Base-by-base conservation (phyloP, 495 filamentous ascomycete species). In the Hapsidospora chrysogenum region DNA sequence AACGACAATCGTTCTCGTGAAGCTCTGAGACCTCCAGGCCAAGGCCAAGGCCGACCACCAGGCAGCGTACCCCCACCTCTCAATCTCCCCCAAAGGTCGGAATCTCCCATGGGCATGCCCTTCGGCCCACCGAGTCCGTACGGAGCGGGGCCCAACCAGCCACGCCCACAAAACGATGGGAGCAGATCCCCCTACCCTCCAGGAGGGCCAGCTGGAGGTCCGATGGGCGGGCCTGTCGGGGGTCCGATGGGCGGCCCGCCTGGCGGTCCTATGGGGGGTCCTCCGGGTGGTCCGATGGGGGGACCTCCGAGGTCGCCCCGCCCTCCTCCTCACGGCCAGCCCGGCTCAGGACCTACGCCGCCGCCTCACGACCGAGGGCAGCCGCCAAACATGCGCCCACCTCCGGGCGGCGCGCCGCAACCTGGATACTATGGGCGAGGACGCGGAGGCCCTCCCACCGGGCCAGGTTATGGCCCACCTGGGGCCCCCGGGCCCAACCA, bases 1-100 rank as follows among this genome's bases (percentile, higher is more conserved):
- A 67, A 67, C 57, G 14, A 41, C 44, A 47, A 43, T 49, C 59
- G 57, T 47, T 56, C 60, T 52, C 56, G 51, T 63, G 60, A 67
- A 64, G 63, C 40, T 56, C 48, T 66, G 45, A 56, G 25, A 21
- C 50, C 4, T 28, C 38, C 36, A 44, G 35, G 36, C 18, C 40
- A 47, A 26, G 23, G 11, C 17, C 35, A 48, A 9, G 23, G 44
- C 22, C 46, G 49, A 4, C 43, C 56, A 9, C 47, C 53, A 9
- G 23, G 44, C 22, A 45, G 49, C 4, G 42, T 57, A 9, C 47
- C 53, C n/a, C 44, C 55, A 11, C 51, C 56, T 21, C 44, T 47
- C 29, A 50, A 47, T 38, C 51, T 42, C 21, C 34, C 13, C 49
- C 45, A 27, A 46, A 52, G 46, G 34, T 52, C 58, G 27, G 52